These are phyloP conservation scores for Irpex sp. DNA, from an alignment of 1,284 basidiomycete species.

Conservation along the genomic window DNA sequence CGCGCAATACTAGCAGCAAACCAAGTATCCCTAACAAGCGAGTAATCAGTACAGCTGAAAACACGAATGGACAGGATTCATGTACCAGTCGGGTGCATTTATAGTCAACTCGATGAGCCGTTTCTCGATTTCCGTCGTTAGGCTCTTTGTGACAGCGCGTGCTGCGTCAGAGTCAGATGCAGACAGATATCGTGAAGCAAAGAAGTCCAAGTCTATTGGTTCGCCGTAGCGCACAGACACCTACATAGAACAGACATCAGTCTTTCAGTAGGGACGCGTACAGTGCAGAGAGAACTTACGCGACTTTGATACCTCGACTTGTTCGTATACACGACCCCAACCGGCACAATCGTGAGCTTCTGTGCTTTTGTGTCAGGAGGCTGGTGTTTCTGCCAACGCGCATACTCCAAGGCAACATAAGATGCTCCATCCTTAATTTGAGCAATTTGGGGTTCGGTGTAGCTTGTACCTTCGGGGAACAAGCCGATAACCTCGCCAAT, in stretches of 20 bases:
- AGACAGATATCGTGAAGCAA: conserved; percentile 71
- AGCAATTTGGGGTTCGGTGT: conserved; percentile 87
- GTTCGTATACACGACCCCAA: conserved; percentile 89
- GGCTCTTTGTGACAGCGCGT: conserved; percentile 73
- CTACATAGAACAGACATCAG: conserved; percentile 4
- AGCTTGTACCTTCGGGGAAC: conserved; percentile 91
- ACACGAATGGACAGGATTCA: conserved; percentile 8
- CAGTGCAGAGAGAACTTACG: conserved; percentile 38
- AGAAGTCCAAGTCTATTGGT: conserved; percentile 74
- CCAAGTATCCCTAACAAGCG: conserved; percentile 66
- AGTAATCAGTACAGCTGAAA: not conserved
- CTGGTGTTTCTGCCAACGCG: conserved; percentile 64
- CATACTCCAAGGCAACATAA: conserved; percentile 91
- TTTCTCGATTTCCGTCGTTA: conserved; percentile 71
- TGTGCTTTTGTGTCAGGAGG: conserved; percentile 31
- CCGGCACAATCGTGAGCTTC: conserved; percentile 64
- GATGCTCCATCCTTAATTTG: conserved; percentile 94
- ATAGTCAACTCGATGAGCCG: conserved; percentile 75
- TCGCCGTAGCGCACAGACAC: conserved; percentile 61
- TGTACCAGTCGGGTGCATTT: conserved; percentile 90
- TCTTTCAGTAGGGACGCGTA: not conserved
- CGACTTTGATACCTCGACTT: conserved; percentile 88
- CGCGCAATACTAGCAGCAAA: conserved; percentile 82
- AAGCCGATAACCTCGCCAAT: conserved; percentile 85
- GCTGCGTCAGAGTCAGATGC: conserved; percentile 42